Base-by-base conservation (phyloP, 176 grass and related monocot species). In the Avena sativa region DNA sequence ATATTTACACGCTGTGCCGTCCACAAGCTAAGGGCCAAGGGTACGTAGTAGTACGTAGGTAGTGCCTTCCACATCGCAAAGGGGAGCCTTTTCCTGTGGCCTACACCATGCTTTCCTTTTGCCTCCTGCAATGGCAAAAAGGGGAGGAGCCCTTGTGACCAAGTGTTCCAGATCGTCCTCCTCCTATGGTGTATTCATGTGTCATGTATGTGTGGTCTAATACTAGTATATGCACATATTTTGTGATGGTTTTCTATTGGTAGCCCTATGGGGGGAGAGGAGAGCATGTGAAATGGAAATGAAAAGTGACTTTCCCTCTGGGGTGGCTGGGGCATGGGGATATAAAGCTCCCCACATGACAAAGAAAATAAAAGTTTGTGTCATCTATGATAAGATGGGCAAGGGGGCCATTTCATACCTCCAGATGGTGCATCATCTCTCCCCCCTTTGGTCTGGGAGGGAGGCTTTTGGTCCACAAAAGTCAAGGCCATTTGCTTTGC, bases 11-110 rank as follows among this genome's bases (percentile, higher is more conserved):
- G 60, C 76, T 69, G 89, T 69, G 59, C 76, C 81, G 50, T 60
- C 75, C 89, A 77, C 70, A 63, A 34, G 32, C 32, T 34, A 34
- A 57, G 86, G 86, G 52, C 70, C 43, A 73, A 21, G 50, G 40
- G 40, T 43, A 43, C 40, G 25, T 71, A 34, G 32, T 34, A 34
- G 32, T 34, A 44, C 68, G 6, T 71, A 28, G 73, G 73, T 88
- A 86, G 87, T 95, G 91, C 68, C 75, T 87, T 93, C 89, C 93
- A 91, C 91, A 70, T 95, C 86, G 71, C 89, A 89, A 84, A 89
- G 90, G 36, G 9, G 7, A 64, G 19, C 91, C 91, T 91, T 92
- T 92, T 51, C 55, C 55, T 86, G 63, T 46, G 67, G 14, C 58
- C 79, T 83, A 83, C 50, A 70, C 59, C 74, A 52, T 86, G 64